Percentiles rank a stretch among this genome's conserved stretches.
phyloP scores from a whole-genome alignment of 2,329 filamentous ascomycete species.

The Calycina herbarum region DNA sequence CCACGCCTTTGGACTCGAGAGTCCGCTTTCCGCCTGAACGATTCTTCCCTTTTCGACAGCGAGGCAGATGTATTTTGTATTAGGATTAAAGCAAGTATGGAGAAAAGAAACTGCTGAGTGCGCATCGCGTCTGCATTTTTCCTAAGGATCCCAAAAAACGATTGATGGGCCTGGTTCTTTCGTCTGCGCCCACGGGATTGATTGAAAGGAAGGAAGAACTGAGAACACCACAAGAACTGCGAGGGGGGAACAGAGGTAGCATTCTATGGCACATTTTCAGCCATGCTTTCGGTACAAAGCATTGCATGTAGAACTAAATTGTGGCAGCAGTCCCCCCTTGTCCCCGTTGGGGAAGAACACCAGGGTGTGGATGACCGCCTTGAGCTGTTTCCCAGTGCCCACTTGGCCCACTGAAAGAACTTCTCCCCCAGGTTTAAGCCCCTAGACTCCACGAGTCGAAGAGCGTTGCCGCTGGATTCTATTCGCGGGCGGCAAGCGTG shows the following conservation, averaged over 20 bases:
- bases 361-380: background rate
- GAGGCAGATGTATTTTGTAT: background rate
- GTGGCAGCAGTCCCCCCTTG: background rate
- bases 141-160: background rate
- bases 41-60: background rate
- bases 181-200: constrained; percentile 3
- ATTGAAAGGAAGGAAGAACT: background rate
- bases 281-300: background rate
- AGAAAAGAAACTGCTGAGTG: background rate
- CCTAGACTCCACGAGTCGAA: background rate
- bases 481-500: background rate
- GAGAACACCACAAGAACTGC: background rate
- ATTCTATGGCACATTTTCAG: background rate
- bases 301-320: background rate
- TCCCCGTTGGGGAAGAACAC: background rate
- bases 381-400: background rate
- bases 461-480: background rate
- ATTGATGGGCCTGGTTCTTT: background rate
- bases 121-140: constrained; percentile 16
- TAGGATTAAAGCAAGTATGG: constrained; percentile 1
- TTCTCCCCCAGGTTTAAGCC: background rate
- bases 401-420: background rate
- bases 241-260: background rate
- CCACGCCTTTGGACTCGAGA: background rate
- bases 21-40: background rate